Conservation (phyloP, 2,329 filamentous ascomycete species). For the Elsinoe ampelina region DNA sequence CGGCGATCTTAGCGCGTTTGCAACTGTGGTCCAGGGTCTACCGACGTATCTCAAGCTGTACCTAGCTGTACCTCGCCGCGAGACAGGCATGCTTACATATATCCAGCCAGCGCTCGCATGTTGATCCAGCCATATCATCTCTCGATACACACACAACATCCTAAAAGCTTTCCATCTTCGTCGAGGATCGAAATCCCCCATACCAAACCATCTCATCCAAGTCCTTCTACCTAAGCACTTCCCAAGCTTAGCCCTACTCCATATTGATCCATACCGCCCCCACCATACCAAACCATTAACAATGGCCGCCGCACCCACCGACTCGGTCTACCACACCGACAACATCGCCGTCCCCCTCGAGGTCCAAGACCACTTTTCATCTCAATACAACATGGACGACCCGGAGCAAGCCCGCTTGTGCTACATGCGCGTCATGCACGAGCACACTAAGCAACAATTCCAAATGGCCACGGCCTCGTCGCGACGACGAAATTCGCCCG, state of each 20-base stretch:
- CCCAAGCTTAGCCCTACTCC: background rate
- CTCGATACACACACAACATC: background rate
- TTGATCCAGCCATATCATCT: background rate
- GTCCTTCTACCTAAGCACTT: background rate
- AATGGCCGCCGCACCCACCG: conserved; percentile 22
- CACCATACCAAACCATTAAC: background rate
- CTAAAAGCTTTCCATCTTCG: background rate
- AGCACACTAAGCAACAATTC: conserved; percentile 42
- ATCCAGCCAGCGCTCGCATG: background rate
- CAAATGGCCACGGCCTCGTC: conserved; percentile 37
- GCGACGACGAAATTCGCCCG: conserved; percentile 30
- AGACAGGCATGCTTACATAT: conserved; percentile 10
- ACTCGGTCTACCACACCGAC: conserved; percentile 31
- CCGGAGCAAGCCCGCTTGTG: conserved; percentile 32
- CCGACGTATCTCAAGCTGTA: conserved; percentile 14
- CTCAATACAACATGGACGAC: conserved; percentile 35
- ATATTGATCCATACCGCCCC: background rate
- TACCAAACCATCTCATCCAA: background rate
- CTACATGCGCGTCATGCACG: conserved; percentile 40
- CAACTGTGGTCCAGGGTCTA: conserved; percentile 16
- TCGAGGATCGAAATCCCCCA: background rate
- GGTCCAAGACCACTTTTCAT: conserved; percentile 36
- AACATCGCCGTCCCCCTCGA: conserved; percentile 33
- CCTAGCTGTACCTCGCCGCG: background rate
- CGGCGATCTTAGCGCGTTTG: conserved; percentile 14